Percentiles rank a stretch among this genome's conserved stretches.
These are phyloP conservation scores for Pseudovirgaria hyperparasitica DNA, from an alignment of 2,329 filamentous ascomycete genomes.

Conservation along the genomic window DNA sequence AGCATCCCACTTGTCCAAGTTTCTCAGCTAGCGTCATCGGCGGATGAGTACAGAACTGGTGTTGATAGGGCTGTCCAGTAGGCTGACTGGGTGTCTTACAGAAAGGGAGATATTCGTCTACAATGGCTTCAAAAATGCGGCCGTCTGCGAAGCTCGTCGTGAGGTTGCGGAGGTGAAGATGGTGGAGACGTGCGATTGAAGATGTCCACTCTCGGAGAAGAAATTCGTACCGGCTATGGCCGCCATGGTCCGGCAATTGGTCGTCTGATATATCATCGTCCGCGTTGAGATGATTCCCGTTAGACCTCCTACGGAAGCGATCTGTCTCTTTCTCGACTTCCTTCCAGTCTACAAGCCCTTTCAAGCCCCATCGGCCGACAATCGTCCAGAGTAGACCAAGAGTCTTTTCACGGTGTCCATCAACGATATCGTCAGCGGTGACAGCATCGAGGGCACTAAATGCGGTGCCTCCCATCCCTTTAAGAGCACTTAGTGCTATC, in stretches of 20 bases:
- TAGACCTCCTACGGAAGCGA: constrained; percentile 26
- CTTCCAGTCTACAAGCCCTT: constrained; percentile 40
- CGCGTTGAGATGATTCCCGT: constrained; percentile 15
- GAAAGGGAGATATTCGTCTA: constrained; percentile 42
- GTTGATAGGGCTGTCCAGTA: constrained; percentile 4
- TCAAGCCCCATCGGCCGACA: constrained; percentile 43
- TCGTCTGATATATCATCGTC: constrained; percentile 17
- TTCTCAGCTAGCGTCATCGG: constrained; percentile 20
- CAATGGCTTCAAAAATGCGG: constrained; percentile 40
- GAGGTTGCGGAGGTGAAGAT: constrained; percentile 38
- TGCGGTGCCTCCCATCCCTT: constrained; percentile 28
- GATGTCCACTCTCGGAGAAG: constrained; percentile 46
- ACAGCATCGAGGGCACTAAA: constrained; percentile 30
- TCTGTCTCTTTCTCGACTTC: constrained; percentile 40
- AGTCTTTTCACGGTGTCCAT: constrained; percentile 53
- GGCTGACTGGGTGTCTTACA: constrained; percentile 8
- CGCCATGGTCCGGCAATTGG: constrained; percentile 12
- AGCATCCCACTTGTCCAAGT: constrained; percentile 29
- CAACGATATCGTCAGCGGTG: constrained; percentile 45
- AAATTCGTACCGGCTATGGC: constrained; percentile 21
- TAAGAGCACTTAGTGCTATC: constrained; percentile 41
- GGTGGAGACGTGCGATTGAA: constrained; percentile 34
- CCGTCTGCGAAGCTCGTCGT: constrained; percentile 46
- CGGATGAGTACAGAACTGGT: too few species aligned
- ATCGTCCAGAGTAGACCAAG: constrained; percentile 48